Evolutionary conservation across 2,329 filamentous ascomycete species (phyloP).

Genomic region (Huntiella decipiens): DNA sequence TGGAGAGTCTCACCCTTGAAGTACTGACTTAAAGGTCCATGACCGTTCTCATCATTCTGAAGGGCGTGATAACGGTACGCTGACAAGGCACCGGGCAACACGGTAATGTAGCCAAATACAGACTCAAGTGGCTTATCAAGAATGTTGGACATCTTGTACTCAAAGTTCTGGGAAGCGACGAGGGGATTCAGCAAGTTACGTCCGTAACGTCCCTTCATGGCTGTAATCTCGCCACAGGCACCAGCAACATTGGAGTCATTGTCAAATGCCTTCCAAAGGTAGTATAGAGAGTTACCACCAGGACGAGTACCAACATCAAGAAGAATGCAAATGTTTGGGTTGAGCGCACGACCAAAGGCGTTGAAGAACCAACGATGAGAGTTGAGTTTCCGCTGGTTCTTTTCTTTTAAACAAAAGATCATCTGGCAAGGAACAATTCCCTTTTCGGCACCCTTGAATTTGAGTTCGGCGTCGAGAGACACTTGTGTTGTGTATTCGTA

Average conservation of each 20-base stretch:
- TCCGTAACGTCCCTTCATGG: conserved; percentile 77
- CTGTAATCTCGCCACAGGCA: conserved; percentile 93
- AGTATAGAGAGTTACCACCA: conserved; percentile 76
- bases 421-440: conserved; percentile 96
- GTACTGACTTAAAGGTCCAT: conserved; percentile 90
- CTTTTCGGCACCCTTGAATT: conserved; percentile 98
- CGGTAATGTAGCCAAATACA: conserved; percentile 95
- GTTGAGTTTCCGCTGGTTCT: conserved; percentile 94
- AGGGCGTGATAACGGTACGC: conserved; percentile 91
- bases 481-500: conserved; percentile 98
- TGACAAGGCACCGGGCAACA: conserved; percentile 82
- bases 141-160: conserved; percentile 99
- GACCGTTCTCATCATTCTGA: conserved; percentile 90
- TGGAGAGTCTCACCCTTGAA: conserved; percentile 98
- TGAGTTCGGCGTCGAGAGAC: conserved; percentile 81
- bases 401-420: conserved; percentile 96
- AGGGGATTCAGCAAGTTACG: conserved; percentile 77
- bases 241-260: conserved; percentile 94
- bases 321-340: conserved; percentile 90
- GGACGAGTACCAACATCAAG: conserved; percentile 93
- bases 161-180: conserved; percentile 94
- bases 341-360: conserved; percentile 78
- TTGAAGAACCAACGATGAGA: conserved; percentile 99
- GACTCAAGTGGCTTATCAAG: conserved; percentile 93
- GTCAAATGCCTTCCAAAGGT: conserved; percentile 97